Evolutionary conservation across 1,284 basidiomycete genomes (phyloP).

Genomic region (Malassezia slooffiae): DNA sequence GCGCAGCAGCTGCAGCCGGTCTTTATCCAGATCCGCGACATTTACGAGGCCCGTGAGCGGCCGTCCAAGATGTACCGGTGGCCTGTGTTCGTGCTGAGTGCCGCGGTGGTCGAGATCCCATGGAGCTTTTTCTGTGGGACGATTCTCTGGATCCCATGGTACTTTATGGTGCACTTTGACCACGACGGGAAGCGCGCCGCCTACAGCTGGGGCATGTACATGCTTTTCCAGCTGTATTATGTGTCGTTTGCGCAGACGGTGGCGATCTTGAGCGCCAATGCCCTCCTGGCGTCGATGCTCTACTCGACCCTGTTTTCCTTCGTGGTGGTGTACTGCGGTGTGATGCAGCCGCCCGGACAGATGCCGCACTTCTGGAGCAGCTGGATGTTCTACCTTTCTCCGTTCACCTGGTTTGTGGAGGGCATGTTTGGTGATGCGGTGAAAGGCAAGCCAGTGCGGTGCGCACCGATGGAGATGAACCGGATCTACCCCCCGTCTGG

Average conservation of each 20-base stretch:
- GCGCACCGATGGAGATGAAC: constrained; percentile 47
- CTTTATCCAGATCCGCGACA: constrained; percentile 51
- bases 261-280: constrained; percentile 59
- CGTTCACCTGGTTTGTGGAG: constrained; percentile 55
- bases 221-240: constrained; percentile 50
- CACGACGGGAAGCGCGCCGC: constrained; percentile 17
- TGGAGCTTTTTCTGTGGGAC: constrained; percentile 38
- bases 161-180: constrained; percentile 28
- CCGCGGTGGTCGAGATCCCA: constrained; percentile 47
- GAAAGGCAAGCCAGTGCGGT: constrained; percentile 47
- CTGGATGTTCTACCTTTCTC: constrained; percentile 55
- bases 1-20: constrained; percentile 47
- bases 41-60: constrained; percentile 65
- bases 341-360: constrained; percentile 33
- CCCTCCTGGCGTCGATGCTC: constrained; percentile 58
- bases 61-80: constrained; percentile 71
- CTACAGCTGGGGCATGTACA: constrained; percentile 25
- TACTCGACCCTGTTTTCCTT: constrained; percentile 59
- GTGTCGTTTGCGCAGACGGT: constrained; percentile 56
- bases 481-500: constrained; percentile 46
- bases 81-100: constrained; percentile 55
- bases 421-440: constrained; percentile 48
- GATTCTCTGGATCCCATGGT: constrained; percentile 37
- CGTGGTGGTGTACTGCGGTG: constrained; percentile 57
- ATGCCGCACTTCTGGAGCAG: constrained; percentile 28